These are phyloP conservation scores for Cladosporium halotolerans DNA, from an alignment of 2,329 filamentous ascomycete species.

Conservation along the genomic window DNA sequence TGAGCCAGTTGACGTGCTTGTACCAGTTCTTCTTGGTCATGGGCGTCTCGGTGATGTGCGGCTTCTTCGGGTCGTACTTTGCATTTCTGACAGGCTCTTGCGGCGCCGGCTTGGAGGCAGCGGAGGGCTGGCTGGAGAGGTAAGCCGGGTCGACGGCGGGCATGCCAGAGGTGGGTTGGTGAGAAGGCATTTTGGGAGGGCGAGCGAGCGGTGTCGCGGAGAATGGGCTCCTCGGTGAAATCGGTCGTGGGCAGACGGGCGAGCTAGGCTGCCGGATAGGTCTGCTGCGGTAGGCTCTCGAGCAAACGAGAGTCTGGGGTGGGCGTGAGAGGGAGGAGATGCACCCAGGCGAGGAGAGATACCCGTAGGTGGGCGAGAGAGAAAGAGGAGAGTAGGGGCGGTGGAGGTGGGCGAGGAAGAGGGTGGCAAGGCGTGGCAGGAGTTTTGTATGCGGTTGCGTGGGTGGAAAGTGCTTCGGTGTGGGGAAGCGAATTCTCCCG, in stretches of 20 bases:
- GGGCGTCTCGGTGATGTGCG: slow-evolving; percentile 77
- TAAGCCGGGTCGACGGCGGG: slow-evolving; percentile 45
- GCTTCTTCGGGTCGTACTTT: slow-evolving; percentile 60
- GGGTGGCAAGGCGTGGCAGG: background rate
- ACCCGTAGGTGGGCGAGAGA: background rate
- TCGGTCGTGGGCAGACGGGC: slow-evolving; percentile 1
- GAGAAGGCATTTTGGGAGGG: slow-evolving; percentile 41
- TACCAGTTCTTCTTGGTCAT: slow-evolving; percentile 81
- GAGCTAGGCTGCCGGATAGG: slow-evolving; percentile 1
- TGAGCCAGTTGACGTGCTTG: slow-evolving; percentile 92
- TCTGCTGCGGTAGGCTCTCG: slow-evolving; percentile 8
- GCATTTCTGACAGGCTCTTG: slow-evolving; percentile 47
- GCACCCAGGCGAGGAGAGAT: background rate
- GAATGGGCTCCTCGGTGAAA: slow-evolving; percentile 3
- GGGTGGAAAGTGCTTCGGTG: background rate
- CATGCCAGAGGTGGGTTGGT: slow-evolving; percentile 44
- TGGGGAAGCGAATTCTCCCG: slow-evolving; percentile 4
- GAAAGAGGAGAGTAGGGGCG: background rate
- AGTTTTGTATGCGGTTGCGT: slow-evolving; percentile 2
- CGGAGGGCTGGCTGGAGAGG: slow-evolving; percentile 37
- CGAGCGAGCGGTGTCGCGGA: background rate
- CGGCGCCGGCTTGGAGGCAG: slow-evolving; percentile 39
- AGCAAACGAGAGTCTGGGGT: slow-evolving; percentile 10
- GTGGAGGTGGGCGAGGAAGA: slow-evolving; percentile 4
- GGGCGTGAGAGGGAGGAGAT: slow-evolving; percentile 7